Evolutionary conservation across 352 stramenopile species (phyloP), one percentile per base, ranked within the genome.

Genomic region (Globisporangium paroecandrum): DNA sequence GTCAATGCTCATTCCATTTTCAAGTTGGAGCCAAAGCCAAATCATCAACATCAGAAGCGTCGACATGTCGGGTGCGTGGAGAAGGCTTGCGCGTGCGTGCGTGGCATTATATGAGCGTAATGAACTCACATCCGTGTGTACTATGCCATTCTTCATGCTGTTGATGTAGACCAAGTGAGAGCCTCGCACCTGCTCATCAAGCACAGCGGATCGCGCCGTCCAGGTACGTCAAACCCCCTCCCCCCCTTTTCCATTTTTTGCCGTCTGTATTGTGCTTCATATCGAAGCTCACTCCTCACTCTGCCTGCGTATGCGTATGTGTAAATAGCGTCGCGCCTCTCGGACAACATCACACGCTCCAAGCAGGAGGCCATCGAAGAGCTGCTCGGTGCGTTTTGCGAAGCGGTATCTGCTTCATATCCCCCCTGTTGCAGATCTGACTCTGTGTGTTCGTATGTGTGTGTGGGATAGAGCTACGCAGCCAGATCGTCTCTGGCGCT

Each of bases 161-260:
- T 32, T 32, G 27, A 4, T 32, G 27, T 32, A 32, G 27, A 89
- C 9, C 84, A 94, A 90, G 84, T 95, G 24, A 77, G 78, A 63
- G 89, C 87, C 36, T 90, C 84, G 68, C 96, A 99, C 76, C 77
- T 98, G 72, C 89, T 99, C 10, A 96, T 98, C 73, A 98, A 98
- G 84, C 94, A 98, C 83, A 92, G 86, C 49, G 90, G 89, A 56
- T 98, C 91, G 63, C 87, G 94, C 62, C 84, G 84, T 51, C 82
- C 82, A 4, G 82, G 85, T 93, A 82, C 58, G 34, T n/a, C 55
- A 29, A 18, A 10, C 18, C n/a, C 9, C 20, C 55, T 25, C 20
- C 20, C 20, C 55, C 10, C 32, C 7, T 24, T 49, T 32, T 20
- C 56, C 20, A 32, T n/a, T 32, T 41, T 43, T 60, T 20, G 15